Base-by-base conservation (phyloP, 2,329 filamentous ascomycete genomes). In the Diplodia sapinea region DNA sequence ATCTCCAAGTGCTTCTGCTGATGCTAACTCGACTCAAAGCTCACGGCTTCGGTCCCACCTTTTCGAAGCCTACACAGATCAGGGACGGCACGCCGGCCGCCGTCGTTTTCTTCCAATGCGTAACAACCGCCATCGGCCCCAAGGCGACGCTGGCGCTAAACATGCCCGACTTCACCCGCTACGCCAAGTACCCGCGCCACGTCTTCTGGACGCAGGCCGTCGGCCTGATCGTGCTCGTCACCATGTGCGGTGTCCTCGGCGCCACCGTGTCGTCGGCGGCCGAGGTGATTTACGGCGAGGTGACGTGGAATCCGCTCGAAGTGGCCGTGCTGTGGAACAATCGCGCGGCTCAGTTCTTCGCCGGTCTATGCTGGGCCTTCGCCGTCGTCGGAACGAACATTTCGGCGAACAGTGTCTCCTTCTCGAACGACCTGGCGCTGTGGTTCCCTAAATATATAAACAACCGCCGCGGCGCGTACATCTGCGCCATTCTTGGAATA, bases 401-500 rank as follows among this genome's bases (percentile, higher is more conserved):
- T 17, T 69, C 67, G 9, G 67, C 67, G 6, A 69, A 69, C 29
- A 66, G 63, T 38, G 57, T 67, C 6, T 62, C 55, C 36, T 65
- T 65, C 43, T 56, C 63, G 20, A 69, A 69, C 55, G 67, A 69
- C 36, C 50, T 69, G 17, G 57, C 64, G 49, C 57, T 65, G 12
- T 69, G 56, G 63, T 69, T 65, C 36, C 64, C 64, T 26, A 69
- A 49, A 29, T 69, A 67, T 56, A 57, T 69, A 36, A 69, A 69
- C 67, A 69, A 56, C 56, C 71, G 73, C 17, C 74, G 74, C 49
- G 76, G 76, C 11, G 76, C 78, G 36, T 68, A 79, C 12, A 71
- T 79, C 23, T 75, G 76, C 33, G 78, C 78, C 6, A 63, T 79
- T 57, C 74, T 79, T 43, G 77, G 78, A 31, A 72, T 73, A 61